A percentile compares a stretch with the other conserved stretches of the same genome.
Evolutionary conservation across 106 monocot species (phyloP).

Genomic region (Apostasia shenzhenica): DNA sequence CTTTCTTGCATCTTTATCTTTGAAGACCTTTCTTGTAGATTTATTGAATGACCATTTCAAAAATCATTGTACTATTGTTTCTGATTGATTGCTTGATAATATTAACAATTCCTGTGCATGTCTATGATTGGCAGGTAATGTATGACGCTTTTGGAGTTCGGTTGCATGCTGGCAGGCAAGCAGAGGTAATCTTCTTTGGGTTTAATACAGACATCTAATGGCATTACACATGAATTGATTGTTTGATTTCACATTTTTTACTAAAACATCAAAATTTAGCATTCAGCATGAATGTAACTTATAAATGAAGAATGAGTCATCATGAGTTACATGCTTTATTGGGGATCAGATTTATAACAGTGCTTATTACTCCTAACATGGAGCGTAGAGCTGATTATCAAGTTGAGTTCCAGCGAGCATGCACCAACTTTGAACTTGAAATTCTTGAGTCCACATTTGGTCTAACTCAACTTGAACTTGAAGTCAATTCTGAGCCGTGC

Average conservation of each 20-base stretch:
- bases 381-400: not conserved
- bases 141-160: slow-evolving; percentile 84
- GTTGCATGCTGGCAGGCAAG: slow-evolving; percentile 75
- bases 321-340: not conserved
- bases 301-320: not conserved
- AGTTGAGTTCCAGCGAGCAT: too few relatives aligned
- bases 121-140: slow-evolving; percentile 52
- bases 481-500: too few relatives aligned
- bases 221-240: not conserved
- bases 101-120: not conserved
- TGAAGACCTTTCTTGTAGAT: too few relatives aligned
- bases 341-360: not conserved
- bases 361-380: not conserved
- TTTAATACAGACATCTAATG: not conserved
- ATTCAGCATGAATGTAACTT: too few relatives aligned
- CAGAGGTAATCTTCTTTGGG: slow-evolving; percentile 37
- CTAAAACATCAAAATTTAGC: too few relatives aligned
- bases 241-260: not conserved
- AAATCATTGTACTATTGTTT: not conserved
- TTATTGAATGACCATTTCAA: not conserved
- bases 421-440: too few relatives aligned
- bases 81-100: not conserved
- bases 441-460: too few relatives aligned
- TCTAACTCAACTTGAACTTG: too few relatives aligned
- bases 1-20: too few relatives aligned